These are phyloP conservation scores for Warburgia ugandensis DNA, from an alignment of 164 flowering plant species.

Conservation along the genomic window DNA sequence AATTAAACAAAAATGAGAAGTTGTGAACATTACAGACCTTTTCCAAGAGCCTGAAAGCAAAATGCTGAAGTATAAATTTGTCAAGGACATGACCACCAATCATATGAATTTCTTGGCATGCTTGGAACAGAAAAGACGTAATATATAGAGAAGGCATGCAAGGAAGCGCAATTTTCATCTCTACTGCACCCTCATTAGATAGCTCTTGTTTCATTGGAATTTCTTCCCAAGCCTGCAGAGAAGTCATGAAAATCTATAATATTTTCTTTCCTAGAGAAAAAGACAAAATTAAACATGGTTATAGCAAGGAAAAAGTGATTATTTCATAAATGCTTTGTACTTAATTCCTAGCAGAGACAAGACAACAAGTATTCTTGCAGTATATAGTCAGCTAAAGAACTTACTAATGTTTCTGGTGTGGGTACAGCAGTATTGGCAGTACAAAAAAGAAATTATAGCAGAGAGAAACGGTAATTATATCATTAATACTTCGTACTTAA, in stretches of 20 bases:
- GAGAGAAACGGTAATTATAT: no score
- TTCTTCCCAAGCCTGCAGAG: slow-evolving; percentile 92
- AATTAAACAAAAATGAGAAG: background rate
- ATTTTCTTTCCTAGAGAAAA: no score
- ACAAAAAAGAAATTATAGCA: no score
- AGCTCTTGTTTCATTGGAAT: slow-evolving; percentile 72
- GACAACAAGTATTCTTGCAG: no score
- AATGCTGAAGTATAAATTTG: slow-evolving; percentile 62
- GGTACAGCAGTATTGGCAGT: no score
- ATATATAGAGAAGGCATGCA: slow-evolving; percentile 88
- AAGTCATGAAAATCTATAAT: background rate
- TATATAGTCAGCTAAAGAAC: no score
- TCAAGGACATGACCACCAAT: slow-evolving; percentile 96
- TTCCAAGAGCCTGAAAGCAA: slow-evolving; percentile 58
- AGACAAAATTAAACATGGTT: no score
- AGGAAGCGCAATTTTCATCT: slow-evolving; percentile 89
- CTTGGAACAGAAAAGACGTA: slow-evolving; percentile 64
- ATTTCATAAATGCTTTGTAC: no score
- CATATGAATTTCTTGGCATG: slow-evolving; percentile 88
- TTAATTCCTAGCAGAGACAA: no score
- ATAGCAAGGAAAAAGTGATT: no score
- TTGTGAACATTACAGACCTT: slow-evolving; percentile 60
- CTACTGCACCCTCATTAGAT: slow-evolving; percentile 47
- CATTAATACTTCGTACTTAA: no score
- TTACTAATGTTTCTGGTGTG: no score